Evolutionary conservation across 2,329 filamentous ascomycete species (phyloP).

Genomic region (Scedosporium aurantiacum): DNA sequence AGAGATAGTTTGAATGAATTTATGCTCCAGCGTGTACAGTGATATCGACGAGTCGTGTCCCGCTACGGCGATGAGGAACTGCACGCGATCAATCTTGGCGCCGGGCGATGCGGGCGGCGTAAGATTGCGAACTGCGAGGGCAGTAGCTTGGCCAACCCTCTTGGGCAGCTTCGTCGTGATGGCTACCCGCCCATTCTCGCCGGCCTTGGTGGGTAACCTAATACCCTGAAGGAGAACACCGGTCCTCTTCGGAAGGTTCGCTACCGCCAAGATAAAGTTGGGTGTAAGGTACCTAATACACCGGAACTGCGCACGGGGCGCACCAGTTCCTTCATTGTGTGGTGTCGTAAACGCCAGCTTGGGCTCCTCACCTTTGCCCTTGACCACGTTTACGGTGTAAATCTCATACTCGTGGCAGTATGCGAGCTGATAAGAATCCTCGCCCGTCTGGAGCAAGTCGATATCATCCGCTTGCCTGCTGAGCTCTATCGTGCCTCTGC

Average conservation of each 20-base stretch:
- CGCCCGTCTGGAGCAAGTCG: slow-evolving; percentile 53
- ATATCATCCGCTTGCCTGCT: slow-evolving; percentile 52
- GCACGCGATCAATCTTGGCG: slow-evolving; percentile 49
- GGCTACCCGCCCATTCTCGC: slow-evolving; percentile 33
- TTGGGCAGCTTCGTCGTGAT: slow-evolving; percentile 49
- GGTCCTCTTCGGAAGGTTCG: slow-evolving; percentile 47
- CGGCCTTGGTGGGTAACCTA: slow-evolving; percentile 30
- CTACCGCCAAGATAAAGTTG: slow-evolving; percentile 44
- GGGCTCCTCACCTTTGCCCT: slow-evolving; percentile 33
- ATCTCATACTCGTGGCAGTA: slow-evolving; percentile 73
- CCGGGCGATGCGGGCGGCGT: slow-evolving; percentile 38
- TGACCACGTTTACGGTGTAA: slow-evolving; percentile 46
- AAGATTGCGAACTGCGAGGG: slow-evolving; percentile 66
- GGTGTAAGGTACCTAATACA: slow-evolving; percentile 48
- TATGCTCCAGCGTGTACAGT: slow-evolving; percentile 67
- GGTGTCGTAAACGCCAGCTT: slow-evolving; percentile 46
- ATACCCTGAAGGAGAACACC: slow-evolving; percentile 47
- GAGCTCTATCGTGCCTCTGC: slow-evolving; percentile 38
- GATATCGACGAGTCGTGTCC: slow-evolving; percentile 70
- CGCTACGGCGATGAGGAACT: slow-evolving; percentile 72
- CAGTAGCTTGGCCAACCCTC: slow-evolving; percentile 62
- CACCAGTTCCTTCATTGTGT: slow-evolving; percentile 26
- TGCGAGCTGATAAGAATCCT: slow-evolving; percentile 57
- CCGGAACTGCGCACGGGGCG: slow-evolving; percentile 40
- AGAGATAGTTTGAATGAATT: slow-evolving; percentile 31